phyloP scores from a whole-genome alignment of 176 grass and related monocot genomes.

The Raddia distichophylla region DNA sequence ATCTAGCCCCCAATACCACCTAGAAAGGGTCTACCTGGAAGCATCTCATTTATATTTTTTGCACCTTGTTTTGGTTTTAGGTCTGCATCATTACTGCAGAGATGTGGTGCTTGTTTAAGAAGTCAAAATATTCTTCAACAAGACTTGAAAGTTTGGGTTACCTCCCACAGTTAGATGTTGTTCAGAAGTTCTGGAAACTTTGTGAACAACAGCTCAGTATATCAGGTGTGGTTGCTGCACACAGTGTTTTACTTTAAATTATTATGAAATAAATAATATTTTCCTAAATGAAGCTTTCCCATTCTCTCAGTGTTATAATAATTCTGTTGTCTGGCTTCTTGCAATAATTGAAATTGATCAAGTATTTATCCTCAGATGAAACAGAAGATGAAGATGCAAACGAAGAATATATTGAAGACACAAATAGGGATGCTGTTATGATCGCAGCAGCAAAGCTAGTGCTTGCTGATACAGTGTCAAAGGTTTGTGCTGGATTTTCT shows the following conservation, averaged over 20 bases:
- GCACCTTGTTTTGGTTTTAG: constrained; percentile 50
- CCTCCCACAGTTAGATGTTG: constrained; percentile 61
- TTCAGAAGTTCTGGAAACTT: constrained; percentile 97
- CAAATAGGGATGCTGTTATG: constrained; percentile 89
- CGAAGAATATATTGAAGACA: constrained; percentile 96
- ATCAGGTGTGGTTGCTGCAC: constrained; percentile 63
- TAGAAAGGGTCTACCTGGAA: background rate
- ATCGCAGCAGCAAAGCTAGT: constrained; percentile 93
- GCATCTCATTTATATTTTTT: constrained; percentile 3
- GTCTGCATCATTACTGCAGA: constrained; percentile 85
- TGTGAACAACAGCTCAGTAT: constrained; percentile 77
- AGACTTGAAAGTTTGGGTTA: constrained; percentile 82
- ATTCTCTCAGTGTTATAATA: constrained; percentile 30
- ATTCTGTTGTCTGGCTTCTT: constrained; percentile 11
- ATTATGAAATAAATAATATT: background rate
- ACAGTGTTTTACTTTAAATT: background rate
- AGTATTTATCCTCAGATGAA: constrained; percentile 71
- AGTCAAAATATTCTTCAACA: constrained; percentile 82
- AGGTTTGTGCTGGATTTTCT: constrained; percentile 59
- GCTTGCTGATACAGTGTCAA: constrained; percentile 75
- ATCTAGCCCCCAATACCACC: too few species aligned
- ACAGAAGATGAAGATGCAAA: constrained; percentile 98
- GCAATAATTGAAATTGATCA: constrained; percentile 33
- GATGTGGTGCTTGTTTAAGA: constrained; percentile 97
- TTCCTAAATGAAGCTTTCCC: background rate